Conservation (phyloP, 164 flowering plant species). For the Magnolia officinalis region DNA sequence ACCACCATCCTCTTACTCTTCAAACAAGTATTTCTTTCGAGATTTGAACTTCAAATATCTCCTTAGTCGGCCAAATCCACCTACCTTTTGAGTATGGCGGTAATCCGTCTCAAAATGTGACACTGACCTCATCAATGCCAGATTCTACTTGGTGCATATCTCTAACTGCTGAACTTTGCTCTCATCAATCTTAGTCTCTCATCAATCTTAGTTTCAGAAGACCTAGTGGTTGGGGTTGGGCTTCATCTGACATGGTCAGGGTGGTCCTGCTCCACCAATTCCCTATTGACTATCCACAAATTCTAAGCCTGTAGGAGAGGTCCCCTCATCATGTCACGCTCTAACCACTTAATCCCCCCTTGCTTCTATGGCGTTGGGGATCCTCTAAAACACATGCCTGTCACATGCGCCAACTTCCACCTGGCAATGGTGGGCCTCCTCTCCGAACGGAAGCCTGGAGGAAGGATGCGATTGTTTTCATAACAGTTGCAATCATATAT, state of each 20-base stretch:
- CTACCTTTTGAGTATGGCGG: neutral
- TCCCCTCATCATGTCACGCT: slow-evolving; percentile 9
- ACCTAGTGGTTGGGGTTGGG: neutral
- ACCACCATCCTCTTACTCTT: slow-evolving; percentile 7
- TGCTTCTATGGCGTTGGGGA: neutral
- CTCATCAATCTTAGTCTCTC: neutral
- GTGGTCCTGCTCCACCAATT: neutral
- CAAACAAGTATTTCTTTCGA: neutral
- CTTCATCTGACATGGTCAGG: neutral
- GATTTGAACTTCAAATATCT: neutral
- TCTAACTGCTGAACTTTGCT: too few species aligned
- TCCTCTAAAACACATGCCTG: neutral
- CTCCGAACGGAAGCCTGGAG: neutral
- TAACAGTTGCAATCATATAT: neutral
- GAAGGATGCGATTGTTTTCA: neutral
- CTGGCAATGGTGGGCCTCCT: slow-evolving; percentile 6
- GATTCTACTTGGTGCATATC: neutral
- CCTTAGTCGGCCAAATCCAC: neutral
- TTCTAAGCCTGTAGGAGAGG: neutral
- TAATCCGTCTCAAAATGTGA: neutral
- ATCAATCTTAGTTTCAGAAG: neutral
- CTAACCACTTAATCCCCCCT: neutral
- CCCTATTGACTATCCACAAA: neutral
- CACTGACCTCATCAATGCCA: neutral
- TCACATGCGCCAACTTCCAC: slow-evolving; percentile 8